Base-by-base conservation (phyloP, 495 filamentous ascomycete genomes). In the Lichenothelia convexa region DNA sequence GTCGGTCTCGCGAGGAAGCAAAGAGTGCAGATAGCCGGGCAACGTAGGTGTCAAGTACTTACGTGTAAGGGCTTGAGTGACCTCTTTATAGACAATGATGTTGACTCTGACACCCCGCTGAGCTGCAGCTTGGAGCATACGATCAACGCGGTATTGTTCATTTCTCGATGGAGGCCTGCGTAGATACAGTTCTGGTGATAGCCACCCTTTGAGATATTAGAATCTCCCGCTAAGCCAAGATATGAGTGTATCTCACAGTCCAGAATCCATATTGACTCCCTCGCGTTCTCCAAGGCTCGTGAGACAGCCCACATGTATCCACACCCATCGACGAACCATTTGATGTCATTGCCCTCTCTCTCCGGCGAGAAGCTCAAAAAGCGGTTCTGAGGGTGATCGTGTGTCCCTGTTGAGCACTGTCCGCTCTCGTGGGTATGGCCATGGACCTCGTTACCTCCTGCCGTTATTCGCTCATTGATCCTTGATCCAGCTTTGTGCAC, bases 1-100 rank as follows among this genome's bases (percentile, higher is more conserved):
- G 40, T 61, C 59, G 36, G 55, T 60, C n/a, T 45, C 39, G 4
- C 33, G 26, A 24, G 59, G 59, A 7, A 61, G 48, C 15, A 59
- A 41, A 30, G 57, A 61, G 41, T 62, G 56, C n/a, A 62, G 47
- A 40, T 61, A 60, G 24, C 53, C 45, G 21, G 58, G 58, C 31
- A 62, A 21, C 16, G 45, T 50, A 35, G 58, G 59, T 42, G 55
- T 56, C 15, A 62, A 34, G 22, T 50, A 71, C 80, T 65, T 71
- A 89, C 83, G 65, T 15, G 83, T 87, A 39, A 94, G 58, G 11
- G 84, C 81, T 47, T 84, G 75, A 1, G 78, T 73, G 11, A 83
- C 85, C 58, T 95, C 87, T 60, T 95, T 95, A 61, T 95, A 95
- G 12, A 95, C 84, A 36, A 93, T 87, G 32, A 95, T 68, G 44